A percentile compares a stretch with the other conserved stretches of the same genome.
Evolutionary conservation across 1,284 basidiomycete species (phyloP).

Genomic region (Cystobasidium sp.): DNA sequence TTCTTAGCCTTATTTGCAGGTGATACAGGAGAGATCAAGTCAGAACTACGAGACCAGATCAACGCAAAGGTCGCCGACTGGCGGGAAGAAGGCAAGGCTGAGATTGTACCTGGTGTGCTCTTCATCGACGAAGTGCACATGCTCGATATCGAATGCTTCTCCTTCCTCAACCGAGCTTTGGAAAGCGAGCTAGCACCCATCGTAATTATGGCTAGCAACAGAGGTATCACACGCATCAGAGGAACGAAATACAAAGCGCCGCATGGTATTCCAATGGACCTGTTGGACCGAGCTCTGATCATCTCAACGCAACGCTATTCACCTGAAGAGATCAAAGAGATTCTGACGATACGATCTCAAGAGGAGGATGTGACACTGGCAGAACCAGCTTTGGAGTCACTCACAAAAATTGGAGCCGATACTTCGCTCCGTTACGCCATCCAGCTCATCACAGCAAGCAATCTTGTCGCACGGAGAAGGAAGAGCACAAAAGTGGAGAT

Average conservation of each 20-base stretch:
- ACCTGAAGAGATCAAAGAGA: slow-evolving; percentile 82
- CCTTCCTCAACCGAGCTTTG: slow-evolving; percentile 93
- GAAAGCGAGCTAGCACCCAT: slow-evolving; percentile 91
- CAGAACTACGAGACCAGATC: slow-evolving; percentile 93
- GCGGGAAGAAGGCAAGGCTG: slow-evolving; percentile 98
- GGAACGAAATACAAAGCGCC: slow-evolving; percentile 93
- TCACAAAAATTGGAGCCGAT: slow-evolving; percentile 64
- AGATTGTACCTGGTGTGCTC: slow-evolving; percentile 88
- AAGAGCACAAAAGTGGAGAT: slow-evolving; percentile 59
- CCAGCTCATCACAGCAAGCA: slow-evolving; percentile 59
- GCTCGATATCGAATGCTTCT: slow-evolving; percentile 99
- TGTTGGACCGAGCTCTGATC: slow-evolving; percentile 92
- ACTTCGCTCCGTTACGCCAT: slow-evolving; percentile 59
- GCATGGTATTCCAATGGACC: slow-evolving; percentile 91
- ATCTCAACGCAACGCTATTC: slow-evolving; percentile 90
- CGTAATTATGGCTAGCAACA: slow-evolving; percentile 97
- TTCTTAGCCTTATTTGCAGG: slow-evolving; percentile 72
- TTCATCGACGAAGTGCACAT: slow-evolving; percentile 98
- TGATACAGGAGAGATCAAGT: slow-evolving; percentile 98
- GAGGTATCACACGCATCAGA: slow-evolving; percentile 90
- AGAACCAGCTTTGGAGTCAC: slow-evolving; percentile 78
- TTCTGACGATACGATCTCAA: slow-evolving; percentile 88
- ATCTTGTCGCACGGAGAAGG: slow-evolving; percentile 58
- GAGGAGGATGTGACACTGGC: slow-evolving; percentile 94
- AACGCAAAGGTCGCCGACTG: slow-evolving; percentile 96